Percentiles rank a stretch among this genome's conserved stretches.
phyloP scores from a whole-genome alignment of 352 stramenopile species.

The Phytophthora megakarya region DNA sequence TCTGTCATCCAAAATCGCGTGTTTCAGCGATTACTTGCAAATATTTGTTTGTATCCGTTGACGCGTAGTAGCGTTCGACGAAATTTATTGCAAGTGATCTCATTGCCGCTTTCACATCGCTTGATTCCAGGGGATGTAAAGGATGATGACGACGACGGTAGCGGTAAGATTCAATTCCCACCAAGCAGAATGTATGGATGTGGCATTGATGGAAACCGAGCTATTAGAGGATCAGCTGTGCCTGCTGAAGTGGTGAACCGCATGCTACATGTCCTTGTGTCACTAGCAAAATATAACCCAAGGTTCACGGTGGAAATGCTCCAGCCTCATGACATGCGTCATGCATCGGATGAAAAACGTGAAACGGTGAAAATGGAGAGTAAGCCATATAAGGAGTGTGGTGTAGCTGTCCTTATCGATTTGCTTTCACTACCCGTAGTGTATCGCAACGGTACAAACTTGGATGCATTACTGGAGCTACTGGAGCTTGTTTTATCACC shows the following conservation, averaged over 20 bases:
- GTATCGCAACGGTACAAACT: constrained; percentile 86
- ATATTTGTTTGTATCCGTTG: constrained; percentile 81
- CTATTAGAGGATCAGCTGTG: constrained; percentile 34
- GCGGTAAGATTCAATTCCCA: constrained; percentile 53
- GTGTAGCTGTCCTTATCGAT: constrained; percentile 83
- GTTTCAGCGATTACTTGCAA: constrained; percentile 76
- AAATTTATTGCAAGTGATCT: constrained; percentile 70
- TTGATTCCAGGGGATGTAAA: constrained; percentile 41
- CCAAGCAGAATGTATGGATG: constrained; percentile 63
- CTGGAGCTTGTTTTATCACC: constrained; percentile 91
- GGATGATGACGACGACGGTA: constrained; percentile 48
- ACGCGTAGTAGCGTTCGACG: constrained; percentile 64
- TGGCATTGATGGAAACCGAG: constrained; percentile 37
- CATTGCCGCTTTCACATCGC: constrained; percentile 48
- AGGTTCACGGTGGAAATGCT: constrained; percentile 92
- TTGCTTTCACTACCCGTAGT: constrained; percentile 87
- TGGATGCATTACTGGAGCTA: constrained; percentile 93
- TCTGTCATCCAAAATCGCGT: constrained; percentile 85
- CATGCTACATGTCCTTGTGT: constrained; percentile 87
- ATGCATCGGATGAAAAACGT: constrained; percentile 17
- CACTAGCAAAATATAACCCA: constrained; percentile 91
- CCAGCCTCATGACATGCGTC: constrained; percentile 59
- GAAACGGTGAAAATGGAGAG: constrained; percentile 23
- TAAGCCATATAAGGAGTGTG: constrained; percentile 34
- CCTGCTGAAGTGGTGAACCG: constrained; percentile 90